Evolutionary conservation across 2,329 filamentous ascomycete genomes (phyloP).

Genomic region (Shiraia sp.): DNA sequence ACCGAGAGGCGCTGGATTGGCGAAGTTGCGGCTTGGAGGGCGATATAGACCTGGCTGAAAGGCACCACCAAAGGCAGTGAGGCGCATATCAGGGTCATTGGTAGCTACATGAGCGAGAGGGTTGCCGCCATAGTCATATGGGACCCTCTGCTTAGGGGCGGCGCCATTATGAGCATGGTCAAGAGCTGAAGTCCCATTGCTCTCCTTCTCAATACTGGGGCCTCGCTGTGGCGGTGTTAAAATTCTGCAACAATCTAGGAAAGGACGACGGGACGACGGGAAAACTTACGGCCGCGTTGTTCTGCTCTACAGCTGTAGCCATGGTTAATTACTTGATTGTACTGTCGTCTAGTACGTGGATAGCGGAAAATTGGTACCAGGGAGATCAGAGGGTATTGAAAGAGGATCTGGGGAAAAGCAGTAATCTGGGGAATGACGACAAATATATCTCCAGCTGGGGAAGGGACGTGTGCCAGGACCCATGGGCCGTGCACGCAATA

Average conservation of each 20-base stretch:
- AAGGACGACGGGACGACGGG: neutral
- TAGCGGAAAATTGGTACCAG: neutral
- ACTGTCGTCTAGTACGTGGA: neutral
- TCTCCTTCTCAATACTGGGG: slow-evolving; percentile 27
- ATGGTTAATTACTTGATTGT: slow-evolving; percentile 32
- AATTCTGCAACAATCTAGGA: neutral
- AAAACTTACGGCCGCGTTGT: slow-evolving; percentile 32
- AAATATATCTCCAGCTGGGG: slow-evolving; percentile 38
- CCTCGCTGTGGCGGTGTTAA: slow-evolving; percentile 24
- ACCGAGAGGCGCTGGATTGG: slow-evolving; percentile 64
- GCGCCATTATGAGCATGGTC: slow-evolving; percentile 47
- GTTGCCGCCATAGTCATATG: slow-evolving; percentile 57
- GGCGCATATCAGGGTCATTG: slow-evolving; percentile 51
- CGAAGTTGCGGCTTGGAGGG: slow-evolving; percentile 52
- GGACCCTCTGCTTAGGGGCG: slow-evolving; percentile 45
- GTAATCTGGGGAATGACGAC: slow-evolving; percentile 34
- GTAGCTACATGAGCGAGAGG: slow-evolving; percentile 56
- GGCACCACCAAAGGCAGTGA: slow-evolving; percentile 56
- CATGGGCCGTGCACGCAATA: slow-evolving; percentile 14
- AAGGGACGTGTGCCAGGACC: slow-evolving; percentile 37
- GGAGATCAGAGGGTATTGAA: slow-evolving; percentile 8
- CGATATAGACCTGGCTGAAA: slow-evolving; percentile 57
- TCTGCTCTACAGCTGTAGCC: slow-evolving; percentile 48
- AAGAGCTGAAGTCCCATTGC: slow-evolving; percentile 38
- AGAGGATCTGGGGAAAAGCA: slow-evolving; percentile 24